These are phyloP conservation scores for Xylaria cubensis DNA, from an alignment of 495 filamentous ascomycete species.

Conservation along the genomic window DNA sequence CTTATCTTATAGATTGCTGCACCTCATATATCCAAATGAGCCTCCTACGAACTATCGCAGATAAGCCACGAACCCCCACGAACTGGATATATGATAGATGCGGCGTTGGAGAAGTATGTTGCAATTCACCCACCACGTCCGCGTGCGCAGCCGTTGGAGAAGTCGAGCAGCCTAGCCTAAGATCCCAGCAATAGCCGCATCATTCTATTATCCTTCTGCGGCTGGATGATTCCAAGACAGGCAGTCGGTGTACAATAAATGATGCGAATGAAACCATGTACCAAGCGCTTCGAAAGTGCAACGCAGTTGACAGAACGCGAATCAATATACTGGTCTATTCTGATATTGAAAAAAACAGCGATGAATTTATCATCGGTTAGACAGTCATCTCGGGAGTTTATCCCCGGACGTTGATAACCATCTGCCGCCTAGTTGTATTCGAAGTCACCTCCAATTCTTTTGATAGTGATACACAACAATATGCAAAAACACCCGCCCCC, in stretches of 20 bases:
- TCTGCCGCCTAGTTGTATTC: not conserved
- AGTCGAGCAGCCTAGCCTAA: not conserved
- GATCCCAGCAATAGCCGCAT: not conserved
- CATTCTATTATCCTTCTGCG: not conserved
- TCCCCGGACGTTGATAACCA: not conserved
- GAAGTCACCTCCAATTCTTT: conserved; percentile 3
- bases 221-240: not conserved
- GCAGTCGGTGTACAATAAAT: not conserved
- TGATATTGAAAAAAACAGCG: not conserved
- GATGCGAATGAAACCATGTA: not conserved
- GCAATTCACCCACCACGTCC: not conserved
- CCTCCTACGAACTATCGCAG: not conserved
- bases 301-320: not conserved
- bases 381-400: not conserved
- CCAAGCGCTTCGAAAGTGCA: not conserved
- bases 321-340: conserved; percentile 11
- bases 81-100: not conserved
- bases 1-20: conserved; percentile 12
- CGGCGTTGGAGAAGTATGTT: not conserved
- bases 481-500: conserved; percentile 18
- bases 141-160: not conserved
- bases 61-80: conserved; percentile 9
- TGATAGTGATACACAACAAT: conserved; percentile 24
- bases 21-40: conserved; percentile 12
- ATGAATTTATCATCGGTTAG: not conserved